Percentiles rank a stretch among this genome's conserved stretches.
These are phyloP conservation scores for Penicillium olsonii DNA, from an alignment of 2,329 filamentous ascomycete genomes.

Conservation along the genomic window DNA sequence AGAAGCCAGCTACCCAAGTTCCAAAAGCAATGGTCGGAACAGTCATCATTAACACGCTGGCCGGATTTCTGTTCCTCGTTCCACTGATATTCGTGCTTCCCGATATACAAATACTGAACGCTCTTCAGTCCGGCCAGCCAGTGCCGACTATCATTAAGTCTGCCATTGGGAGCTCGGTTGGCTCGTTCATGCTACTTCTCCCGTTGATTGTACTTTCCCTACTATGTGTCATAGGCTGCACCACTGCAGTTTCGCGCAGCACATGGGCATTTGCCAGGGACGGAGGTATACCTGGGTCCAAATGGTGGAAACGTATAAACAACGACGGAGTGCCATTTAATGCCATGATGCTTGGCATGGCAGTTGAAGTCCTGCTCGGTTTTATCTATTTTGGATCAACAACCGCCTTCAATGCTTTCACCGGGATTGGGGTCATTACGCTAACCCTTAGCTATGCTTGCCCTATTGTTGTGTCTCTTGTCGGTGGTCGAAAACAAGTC, in stretches of 20 bases:
- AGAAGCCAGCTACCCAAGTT: constrained; percentile 63
- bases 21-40: constrained; percentile 69
- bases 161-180: constrained; percentile 67
- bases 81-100: constrained; percentile 74
- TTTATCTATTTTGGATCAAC: constrained; percentile 75
- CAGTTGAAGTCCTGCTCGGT: constrained; percentile 68
- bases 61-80: constrained; percentile 66
- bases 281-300: constrained; percentile 68
- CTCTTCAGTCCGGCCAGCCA: constrained; percentile 68
- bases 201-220: constrained; percentile 69
- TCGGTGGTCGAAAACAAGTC: constrained; percentile 58
- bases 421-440: constrained; percentile 74
- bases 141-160: constrained; percentile 73
- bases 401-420: constrained; percentile 76
- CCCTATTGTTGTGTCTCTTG: constrained; percentile 64
- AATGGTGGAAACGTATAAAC: constrained; percentile 65
- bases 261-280: constrained; percentile 74
- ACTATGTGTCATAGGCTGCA: constrained; percentile 68
- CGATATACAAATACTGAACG: constrained; percentile 61
- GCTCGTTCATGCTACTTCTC: constrained; percentile 72
- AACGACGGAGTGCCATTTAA: constrained; percentile 65
- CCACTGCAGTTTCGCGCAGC: constrained; percentile 71
- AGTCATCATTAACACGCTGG: constrained; percentile 64
- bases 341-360: constrained; percentile 66
- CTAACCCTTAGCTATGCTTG: constrained; percentile 68